Evolutionary conservation across 306 rosid species (phyloP).

Genomic region (Cicer yamashitae): DNA sequence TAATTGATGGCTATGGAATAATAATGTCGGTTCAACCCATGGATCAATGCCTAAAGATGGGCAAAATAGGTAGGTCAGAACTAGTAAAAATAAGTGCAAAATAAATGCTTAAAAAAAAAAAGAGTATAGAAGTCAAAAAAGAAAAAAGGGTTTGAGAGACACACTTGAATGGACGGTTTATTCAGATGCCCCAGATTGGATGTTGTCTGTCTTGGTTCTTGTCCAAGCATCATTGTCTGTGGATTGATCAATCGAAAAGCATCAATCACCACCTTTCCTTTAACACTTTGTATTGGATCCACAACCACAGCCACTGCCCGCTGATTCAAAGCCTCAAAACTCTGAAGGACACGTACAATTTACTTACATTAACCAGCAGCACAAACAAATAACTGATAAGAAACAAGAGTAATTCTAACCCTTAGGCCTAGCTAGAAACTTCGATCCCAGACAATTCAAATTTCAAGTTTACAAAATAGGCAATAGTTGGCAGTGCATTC

Average conservation of each 20-base stretch:
- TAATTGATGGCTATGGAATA: slow-evolving; percentile 92
- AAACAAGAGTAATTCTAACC: slow-evolving; percentile 14
- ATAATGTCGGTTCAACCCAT: slow-evolving; percentile 94
- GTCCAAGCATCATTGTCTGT: slow-evolving; percentile 96
- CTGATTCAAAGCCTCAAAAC: slow-evolving; percentile 95
- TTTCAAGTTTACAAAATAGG: slow-evolving; percentile 14
- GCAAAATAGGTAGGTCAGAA: slow-evolving; percentile 41
- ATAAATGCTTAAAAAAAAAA: slow-evolving; percentile 20
- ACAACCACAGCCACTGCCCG: slow-evolving; percentile 98
- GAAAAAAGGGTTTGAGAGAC: slow-evolving; percentile 3
- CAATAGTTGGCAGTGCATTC: slow-evolving; percentile 29
- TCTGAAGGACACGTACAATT: slow-evolving; percentile 52
- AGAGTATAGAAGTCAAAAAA: background rate
- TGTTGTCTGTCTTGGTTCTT: slow-evolving; percentile 94
- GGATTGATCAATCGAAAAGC: slow-evolving; percentile 96
- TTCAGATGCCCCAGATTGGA: slow-evolving; percentile 94
- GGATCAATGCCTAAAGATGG: slow-evolving; percentile 80
- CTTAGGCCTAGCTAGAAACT: slow-evolving; percentile 4
- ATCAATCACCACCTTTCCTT: slow-evolving; percentile 96
- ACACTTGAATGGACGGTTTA: slow-evolving; percentile 94
- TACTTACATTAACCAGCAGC: slow-evolving; percentile 15
- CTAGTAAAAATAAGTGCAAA: slow-evolving; percentile 13
- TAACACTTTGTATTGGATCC: slow-evolving; percentile 95
- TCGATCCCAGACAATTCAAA: background rate
- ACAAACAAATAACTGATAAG: background rate